Percentiles rank a stretch among this genome's conserved stretches.
These are phyloP conservation scores for Gaultheria prostrata DNA, from an alignment of 148 eudicot species.

Conservation along the genomic window DNA sequence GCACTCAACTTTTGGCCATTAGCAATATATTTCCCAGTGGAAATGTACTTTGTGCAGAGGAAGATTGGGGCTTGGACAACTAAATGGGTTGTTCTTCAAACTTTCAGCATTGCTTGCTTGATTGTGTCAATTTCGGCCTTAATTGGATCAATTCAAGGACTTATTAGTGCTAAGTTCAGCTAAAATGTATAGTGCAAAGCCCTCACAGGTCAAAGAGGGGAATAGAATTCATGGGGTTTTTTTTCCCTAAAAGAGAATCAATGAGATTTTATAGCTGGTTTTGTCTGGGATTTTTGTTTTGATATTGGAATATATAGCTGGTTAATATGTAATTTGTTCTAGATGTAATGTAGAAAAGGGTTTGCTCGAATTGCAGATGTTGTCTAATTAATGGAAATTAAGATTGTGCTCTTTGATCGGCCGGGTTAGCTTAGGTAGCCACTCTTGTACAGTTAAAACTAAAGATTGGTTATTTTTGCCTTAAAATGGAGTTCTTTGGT, in stretches of 20 bases:
- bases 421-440: neutral
- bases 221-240: neutral
- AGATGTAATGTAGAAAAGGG: neutral
- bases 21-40: constrained; percentile 64
- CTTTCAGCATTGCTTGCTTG: constrained; percentile 38
- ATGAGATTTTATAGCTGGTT: neutral
- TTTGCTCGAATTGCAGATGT: neutral
- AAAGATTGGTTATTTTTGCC: neutral
- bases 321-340: neutral
- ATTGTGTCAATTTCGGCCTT: constrained; percentile 38
- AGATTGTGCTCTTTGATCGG: neutral
- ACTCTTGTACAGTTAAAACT: neutral
- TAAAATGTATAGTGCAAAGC: neutral
- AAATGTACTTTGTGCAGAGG: constrained; percentile 54
- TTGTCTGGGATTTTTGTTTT: neutral
- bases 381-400: neutral
- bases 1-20: constrained; percentile 67
- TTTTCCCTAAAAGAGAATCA: neutral
- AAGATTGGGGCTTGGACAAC: constrained; percentile 50
- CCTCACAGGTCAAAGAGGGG: neutral
- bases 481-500: neutral
- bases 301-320: neutral
- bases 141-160: constrained; percentile 47
- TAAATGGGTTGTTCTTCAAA: constrained; percentile 39
- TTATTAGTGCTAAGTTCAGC: constrained; percentile 35